Conservation (phyloP, 331 rosid species). For the Dryas integrifolia region DNA sequence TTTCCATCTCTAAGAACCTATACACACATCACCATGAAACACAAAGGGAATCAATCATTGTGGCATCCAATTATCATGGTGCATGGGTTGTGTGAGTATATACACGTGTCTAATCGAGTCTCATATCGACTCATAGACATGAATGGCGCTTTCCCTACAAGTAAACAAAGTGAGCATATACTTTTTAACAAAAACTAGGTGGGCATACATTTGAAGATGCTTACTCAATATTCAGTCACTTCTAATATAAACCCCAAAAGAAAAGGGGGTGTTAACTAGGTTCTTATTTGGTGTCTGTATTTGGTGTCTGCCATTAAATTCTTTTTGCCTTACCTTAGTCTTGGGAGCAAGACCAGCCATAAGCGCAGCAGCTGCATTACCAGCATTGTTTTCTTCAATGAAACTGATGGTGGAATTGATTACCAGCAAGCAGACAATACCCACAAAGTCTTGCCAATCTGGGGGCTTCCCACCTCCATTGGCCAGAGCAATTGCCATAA, state of each 20-base stretch:
- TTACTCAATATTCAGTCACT: too few relatives aligned
- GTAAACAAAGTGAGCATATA: neutral
- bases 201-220: too few relatives aligned
- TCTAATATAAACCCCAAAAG: too few relatives aligned
- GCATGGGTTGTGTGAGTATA: too few relatives aligned
- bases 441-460: slow-evolving; percentile 97
- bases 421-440: slow-evolving; percentile 75
- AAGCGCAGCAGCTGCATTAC: slow-evolving; percentile 99
- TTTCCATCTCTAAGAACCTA: slow-evolving; percentile 97
- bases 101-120: too few relatives aligned
- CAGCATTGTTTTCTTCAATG: slow-evolving; percentile 98
- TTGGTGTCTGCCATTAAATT: neutral
- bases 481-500: slow-evolving; percentile 96
- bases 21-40: slow-evolving; percentile 6
- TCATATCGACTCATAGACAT: too few relatives aligned
- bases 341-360: slow-evolving; percentile 99
- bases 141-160: neutral
- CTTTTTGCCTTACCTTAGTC: slow-evolving; percentile 59
- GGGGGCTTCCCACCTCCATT: slow-evolving; percentile 85
- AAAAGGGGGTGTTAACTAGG: too few relatives aligned
- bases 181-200: neutral
- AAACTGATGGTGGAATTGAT: slow-evolving; percentile 98
- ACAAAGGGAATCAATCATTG: slow-evolving; percentile 10
- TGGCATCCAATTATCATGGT: neutral
- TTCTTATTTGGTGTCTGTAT: neutral